Evolutionary conservation across 1,284 basidiomycete species (phyloP), one percentile per base, ranked within the genome.

Genomic region (Sphagnurus paluster): DNA sequence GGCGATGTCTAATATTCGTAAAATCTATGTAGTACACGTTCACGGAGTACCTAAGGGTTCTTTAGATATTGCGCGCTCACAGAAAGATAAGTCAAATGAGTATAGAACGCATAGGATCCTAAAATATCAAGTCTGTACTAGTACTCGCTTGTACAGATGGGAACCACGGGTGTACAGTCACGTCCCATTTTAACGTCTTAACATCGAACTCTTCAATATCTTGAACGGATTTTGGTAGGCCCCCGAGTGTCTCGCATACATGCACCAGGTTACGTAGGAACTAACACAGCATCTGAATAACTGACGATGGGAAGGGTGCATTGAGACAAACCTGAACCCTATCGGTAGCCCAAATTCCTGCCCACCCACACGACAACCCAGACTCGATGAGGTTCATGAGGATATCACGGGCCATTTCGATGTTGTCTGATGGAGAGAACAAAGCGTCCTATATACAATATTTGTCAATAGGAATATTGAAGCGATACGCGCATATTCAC

Each of bases 81-180:
- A n/a, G n/a, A n/a, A n/a, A n/a, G n/a, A n/a, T n/a, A n/a, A n/a
- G n/a, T n/a, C n/a, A n/a, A n/a, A n/a, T n/a, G n/a, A n/a, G n/a
- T n/a, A n/a, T n/a, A n/a, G n/a, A n/a, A n/a, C n/a, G n/a, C n/a
- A n/a, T n/a, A n/a, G n/a, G n/a, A n/a, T n/a, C n/a, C n/a, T n/a
- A n/a, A n/a, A n/a, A n/a, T n/a, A n/a, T n/a, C n/a, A n/a, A n/a
- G n/a, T n/a, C n/a, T n/a, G n/a, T n/a, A n/a, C n/a, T n/a, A n/a
- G n/a, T n/a, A n/a, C n/a, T n/a, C n/a, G n/a, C n/a, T n/a, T n/a
- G n/a, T n/a, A 52, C 36, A 21, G 30, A 55, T 39, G 71, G 71
- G 46, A 77, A 74, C 76, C 75, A 77, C 1, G 73, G 73, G 53
- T 76, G 69, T 4, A 64, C 55, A 13, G 61, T 59, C 0, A 67